Base-by-base conservation (phyloP, 148 eudicot species). In the Pouteria glomerata region DNA sequence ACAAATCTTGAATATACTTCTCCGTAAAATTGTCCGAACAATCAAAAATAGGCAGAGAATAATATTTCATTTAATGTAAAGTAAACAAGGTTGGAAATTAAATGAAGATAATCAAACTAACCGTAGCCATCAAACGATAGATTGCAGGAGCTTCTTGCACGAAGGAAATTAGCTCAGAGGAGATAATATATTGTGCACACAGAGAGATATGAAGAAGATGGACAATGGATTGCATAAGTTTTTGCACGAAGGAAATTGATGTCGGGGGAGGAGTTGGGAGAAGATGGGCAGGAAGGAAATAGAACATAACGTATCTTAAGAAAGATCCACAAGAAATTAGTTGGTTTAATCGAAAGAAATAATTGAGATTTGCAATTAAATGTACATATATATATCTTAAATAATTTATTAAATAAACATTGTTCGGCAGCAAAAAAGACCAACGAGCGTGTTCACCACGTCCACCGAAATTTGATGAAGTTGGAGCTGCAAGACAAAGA, bases 101-200 rank as follows among this genome's bases (percentile, higher is more conserved):
- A 55, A 12, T 37, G 34, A 58, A 42, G 13, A 51, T 7, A 8
- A 12, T 27, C 12, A 59, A 69, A 79, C 83, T 74, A 76, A 82
- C 86, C 68, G 83, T 61, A 41, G 83, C 71, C 86, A 83, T 83
- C 6, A 31, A 52, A 65, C 45, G 76, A 82, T 68, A 68, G 39
- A 62, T 47, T 56, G 81, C 74, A 66, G 75, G 59, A 41, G 57
- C 18, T 34, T 31, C 7, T n/a, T n/a, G n/a, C n/a, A n/a, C n/a
- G n/a, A n/a, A n/a, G n/a, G n/a, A n/a, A n/a, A n/a, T n/a, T n/a
- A n/a, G n/a, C n/a, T n/a, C n/a, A n/a, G n/a, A n/a, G n/a, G n/a
- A n/a, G n/a, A n/a, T n/a, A n/a, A n/a, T n/a, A n/a, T n/a, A n/a
- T n/a, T n/a, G n/a, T n/a, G n/a, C n/a, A n/a, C n/a, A n/a, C n/a